phyloP scores from a whole-genome alignment of 495 filamentous ascomycete species.

The Xylaria sp. region DNA sequence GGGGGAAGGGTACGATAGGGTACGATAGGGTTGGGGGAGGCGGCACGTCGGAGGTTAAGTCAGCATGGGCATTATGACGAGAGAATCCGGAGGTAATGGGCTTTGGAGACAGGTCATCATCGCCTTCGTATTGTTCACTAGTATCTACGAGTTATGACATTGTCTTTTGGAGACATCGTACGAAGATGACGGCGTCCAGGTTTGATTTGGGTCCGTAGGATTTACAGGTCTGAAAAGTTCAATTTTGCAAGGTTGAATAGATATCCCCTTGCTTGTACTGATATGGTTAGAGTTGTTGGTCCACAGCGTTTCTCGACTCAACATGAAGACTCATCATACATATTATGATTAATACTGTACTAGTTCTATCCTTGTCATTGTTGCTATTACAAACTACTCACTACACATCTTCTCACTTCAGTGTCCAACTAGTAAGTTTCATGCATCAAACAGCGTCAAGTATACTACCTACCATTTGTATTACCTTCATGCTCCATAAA shows the following conservation, averaged over 20 bases:
- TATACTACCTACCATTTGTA: not conserved
- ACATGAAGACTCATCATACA: not conserved
- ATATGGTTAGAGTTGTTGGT: slow-evolving; percentile 15
- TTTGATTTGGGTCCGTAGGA: not conserved
- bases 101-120: not conserved
- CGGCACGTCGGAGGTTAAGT: not conserved
- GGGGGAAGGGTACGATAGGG: not conserved
- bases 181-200: slow-evolving; percentile 7
- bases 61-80: not conserved
- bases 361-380: not conserved
- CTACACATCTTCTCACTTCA: not conserved
- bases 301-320: not conserved
- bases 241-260: not conserved
- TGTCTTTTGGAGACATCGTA: not conserved
- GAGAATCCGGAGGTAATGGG: not conserved
- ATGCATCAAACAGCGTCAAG: not conserved
- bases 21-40: not conserved
- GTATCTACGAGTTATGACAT: slow-evolving; percentile 19
- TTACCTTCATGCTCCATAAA: too few species aligned
- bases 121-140: not conserved
- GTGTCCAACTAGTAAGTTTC: not conserved
- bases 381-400: not conserved
- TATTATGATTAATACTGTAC: not conserved
- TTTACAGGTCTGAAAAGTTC: slow-evolving; percentile 6
- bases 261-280: slow-evolving; percentile 19